A percentile compares a stretch with the other conserved stretches of the same genome.
Conservation (phyloP, 768 basidiomycete genomes). For the Solioccasus polychromus region DNA sequence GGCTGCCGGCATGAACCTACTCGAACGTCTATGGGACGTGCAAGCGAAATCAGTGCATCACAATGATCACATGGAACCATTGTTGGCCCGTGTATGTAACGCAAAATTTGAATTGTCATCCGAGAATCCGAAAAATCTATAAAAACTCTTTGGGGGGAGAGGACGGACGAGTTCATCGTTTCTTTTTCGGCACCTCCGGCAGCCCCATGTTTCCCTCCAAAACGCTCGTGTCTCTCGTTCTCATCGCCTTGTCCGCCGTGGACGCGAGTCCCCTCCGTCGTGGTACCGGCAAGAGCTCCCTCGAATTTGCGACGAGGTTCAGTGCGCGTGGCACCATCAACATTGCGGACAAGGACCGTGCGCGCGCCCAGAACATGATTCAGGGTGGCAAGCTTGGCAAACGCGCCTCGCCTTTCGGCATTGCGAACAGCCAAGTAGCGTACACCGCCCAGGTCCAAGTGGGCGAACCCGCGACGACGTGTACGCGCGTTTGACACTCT, state of each 20-base stretch:
- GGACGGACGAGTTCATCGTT: no score
- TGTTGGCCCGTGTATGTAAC: no score
- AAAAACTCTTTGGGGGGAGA: no score
- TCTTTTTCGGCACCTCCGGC: no score
- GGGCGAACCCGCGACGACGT: no score
- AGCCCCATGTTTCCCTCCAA: slow-evolving; percentile 16
- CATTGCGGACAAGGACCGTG: slow-evolving; percentile 18
- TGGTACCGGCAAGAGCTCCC: slow-evolving; percentile 4
- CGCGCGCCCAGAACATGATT: slow-evolving; percentile 15
- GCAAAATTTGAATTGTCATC: no score
- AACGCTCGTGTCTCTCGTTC: slow-evolving; percentile 7
- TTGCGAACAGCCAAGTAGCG: slow-evolving; percentile 19
- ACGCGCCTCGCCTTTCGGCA: slow-evolving; percentile 2
- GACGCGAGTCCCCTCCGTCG: slow-evolving; percentile 12
- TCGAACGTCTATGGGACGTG: no score
- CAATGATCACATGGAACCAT: no score
- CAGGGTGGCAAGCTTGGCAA: slow-evolving; percentile 1
- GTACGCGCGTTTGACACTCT: no score
- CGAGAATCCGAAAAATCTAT: no score
- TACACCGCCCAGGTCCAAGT: slow-evolving; percentile 32
- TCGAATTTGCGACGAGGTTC: slow-evolving; percentile 12
- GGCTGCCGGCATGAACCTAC: no score
- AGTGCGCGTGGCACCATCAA: slow-evolving; percentile 8
- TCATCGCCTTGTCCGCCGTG: slow-evolving; percentile 11
- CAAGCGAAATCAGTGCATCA: no score